These are phyloP conservation scores for Rosellinia necatrix DNA, from an alignment of 2,329 filamentous ascomycete genomes.

Conservation along the genomic window DNA sequence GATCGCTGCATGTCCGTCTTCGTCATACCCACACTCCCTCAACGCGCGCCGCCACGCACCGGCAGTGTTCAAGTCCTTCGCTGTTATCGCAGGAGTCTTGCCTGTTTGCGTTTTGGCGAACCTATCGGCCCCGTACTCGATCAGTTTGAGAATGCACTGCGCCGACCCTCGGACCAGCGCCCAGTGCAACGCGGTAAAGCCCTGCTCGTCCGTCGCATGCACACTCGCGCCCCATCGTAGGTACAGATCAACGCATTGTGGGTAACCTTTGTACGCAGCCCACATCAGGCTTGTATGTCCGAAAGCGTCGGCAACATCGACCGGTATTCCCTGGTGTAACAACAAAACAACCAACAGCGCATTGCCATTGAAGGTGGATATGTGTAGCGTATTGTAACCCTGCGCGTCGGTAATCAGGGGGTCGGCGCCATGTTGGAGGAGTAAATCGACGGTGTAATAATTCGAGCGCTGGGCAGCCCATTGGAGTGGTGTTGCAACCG, in stretches of 20 bases:
- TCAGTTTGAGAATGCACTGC: conserved; percentile 86
- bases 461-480: conserved; percentile 97
- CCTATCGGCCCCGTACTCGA: conserved; percentile 94
- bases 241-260: conserved; percentile 88
- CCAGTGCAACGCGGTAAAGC: conserved; percentile 96
- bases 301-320: conserved; percentile 86
- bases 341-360: conserved; percentile 86
- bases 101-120: conserved; percentile 88
- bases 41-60: conserved; percentile 83
- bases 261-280: conserved; percentile 97
- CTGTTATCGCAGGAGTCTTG: conserved; percentile 86
- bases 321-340: conserved; percentile 91
- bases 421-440: conserved; percentile 90
- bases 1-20: conserved; percentile 72
- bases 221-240: conserved; percentile 95
- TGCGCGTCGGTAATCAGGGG: conserved; percentile 90
- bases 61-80: conserved; percentile 85
- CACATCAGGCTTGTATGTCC: conserved; percentile 97
- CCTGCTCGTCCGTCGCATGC: conserved; percentile 86
- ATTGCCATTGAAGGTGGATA: conserved; percentile 96
- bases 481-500: conserved; percentile 88
- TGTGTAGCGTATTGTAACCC: conserved; percentile 97
- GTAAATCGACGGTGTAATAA: conserved; percentile 93
- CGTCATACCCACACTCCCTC: conserved; percentile 80
- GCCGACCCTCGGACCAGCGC: conserved; percentile 91